Conservation (phyloP, 257 asterid genomes). For the Anisodus acutangulus region DNA sequence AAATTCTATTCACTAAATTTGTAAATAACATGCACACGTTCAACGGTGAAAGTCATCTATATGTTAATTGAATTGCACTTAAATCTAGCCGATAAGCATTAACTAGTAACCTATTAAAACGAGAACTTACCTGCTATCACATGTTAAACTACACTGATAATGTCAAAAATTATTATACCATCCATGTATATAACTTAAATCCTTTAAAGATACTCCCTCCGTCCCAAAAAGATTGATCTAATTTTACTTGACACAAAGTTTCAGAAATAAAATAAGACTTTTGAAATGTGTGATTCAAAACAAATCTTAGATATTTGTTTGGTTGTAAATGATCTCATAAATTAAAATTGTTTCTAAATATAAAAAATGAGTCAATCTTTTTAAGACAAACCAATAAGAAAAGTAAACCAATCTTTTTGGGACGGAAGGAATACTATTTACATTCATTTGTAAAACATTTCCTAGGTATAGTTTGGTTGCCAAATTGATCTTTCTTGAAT, state of each 20-base stretch:
- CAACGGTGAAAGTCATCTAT: neutral
- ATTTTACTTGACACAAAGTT: too few species aligned
- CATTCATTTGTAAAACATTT: neutral
- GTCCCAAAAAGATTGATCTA: too few species aligned
- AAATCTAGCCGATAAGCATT: neutral
- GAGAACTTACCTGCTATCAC: neutral
- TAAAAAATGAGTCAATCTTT: too few species aligned
- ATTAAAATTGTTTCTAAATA: too few species aligned
- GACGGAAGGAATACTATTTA: neutral
- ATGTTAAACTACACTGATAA: neutral
- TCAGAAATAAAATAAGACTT: too few species aligned
- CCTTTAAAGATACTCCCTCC: neutral
- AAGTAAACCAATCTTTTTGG: too few species aligned
- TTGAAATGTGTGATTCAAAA: too few species aligned
- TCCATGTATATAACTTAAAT: neutral
- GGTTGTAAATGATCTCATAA: too few species aligned
- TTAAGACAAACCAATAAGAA: too few species aligned
- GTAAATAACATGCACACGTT: neutral
- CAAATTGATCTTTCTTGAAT: neutral
- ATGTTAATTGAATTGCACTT: neutral
- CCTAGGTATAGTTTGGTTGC: neutral
- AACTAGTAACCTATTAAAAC: neutral
- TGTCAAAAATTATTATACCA: neutral
- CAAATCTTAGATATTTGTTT: too few species aligned
- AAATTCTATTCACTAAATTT: neutral